These are phyloP conservation scores for Umbelopsis vinacea DNA, from an alignment of 192 early-diverging fungal species.

Conservation along the genomic window DNA sequence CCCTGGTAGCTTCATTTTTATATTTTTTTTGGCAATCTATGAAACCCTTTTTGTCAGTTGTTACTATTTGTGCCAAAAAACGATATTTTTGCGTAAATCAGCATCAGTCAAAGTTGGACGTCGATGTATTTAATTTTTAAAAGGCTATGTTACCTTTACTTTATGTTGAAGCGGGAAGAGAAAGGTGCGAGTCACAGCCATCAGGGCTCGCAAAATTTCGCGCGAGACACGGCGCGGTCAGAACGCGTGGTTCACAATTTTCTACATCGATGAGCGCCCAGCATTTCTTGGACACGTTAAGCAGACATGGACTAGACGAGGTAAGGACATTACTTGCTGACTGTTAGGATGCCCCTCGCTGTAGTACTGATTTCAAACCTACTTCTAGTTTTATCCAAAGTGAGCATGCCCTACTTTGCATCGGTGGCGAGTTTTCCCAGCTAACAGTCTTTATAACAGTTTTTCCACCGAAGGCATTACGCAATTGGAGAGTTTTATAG, in stretches of 20 bases:
- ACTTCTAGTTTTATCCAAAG: slow-evolving; percentile 27
- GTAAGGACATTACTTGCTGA: not conserved
- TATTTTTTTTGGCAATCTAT: too few species aligned
- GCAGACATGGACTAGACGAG: slow-evolving; percentile 28
- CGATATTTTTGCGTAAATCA: too few species aligned
- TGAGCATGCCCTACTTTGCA: not conserved
- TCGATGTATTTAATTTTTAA: too few species aligned
- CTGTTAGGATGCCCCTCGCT: not conserved
- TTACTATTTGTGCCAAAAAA: too few species aligned
- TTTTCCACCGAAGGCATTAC: slow-evolving; percentile 25
- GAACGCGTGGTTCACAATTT: not conserved
- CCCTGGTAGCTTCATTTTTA: slow-evolving; percentile 51
- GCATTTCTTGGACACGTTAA: slow-evolving; percentile 25
- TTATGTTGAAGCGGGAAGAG: too few species aligned
- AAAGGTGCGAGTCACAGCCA: not conserved
- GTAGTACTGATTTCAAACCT: not conserved
- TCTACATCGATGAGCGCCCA: slow-evolving; percentile 23
- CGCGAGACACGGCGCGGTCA: not conserved
- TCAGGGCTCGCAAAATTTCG: not conserved
- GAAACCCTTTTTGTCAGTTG: too few species aligned
- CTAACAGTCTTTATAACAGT: not conserved
- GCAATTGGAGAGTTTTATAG: slow-evolving; percentile 17
- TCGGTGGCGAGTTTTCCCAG: not conserved
- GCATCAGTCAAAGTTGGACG: too few species aligned
- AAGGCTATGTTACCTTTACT: too few species aligned